Base-by-base conservation (phyloP, 345 rosid genomes). In the Gossypium sturtianum region DNA sequence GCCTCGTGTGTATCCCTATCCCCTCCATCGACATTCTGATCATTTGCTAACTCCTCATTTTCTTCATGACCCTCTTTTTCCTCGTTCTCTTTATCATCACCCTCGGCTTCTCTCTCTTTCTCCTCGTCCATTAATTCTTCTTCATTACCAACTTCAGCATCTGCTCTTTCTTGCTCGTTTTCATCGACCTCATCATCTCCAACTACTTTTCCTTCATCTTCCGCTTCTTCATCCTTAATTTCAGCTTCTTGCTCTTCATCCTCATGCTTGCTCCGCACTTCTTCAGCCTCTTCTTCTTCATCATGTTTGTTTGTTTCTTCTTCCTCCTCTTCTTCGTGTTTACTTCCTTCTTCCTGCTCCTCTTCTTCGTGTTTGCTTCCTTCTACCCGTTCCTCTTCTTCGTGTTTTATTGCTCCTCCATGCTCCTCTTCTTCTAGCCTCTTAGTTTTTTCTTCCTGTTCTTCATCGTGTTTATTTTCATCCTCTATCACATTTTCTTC, bases 41-140 rank as follows among this genome's bases (percentile, higher is more conserved):
- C 71, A 67, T 45, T 22, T 2, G 20, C 17, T 20, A 58, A 69
- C 79, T 79, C 77, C 67, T 80, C 88, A 76, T 65, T 65, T 72
- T 22, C 71, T 44, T 71, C 84, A 75, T 83, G 87, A 22, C 57
- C 73, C 43, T 80, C 80, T 57, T 58, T 77, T 60, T 56, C 79
- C 64, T 78, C 83, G 19, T 23, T 80, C 45, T 77, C 87, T 43
- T 77, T 79, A 25, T 70, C 84, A 53, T 79, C 80, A 17, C 25
- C 77, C 52, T 73, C 86, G 47, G 67, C 81, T 72, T 76, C 83
- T 44, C 74, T 81, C 56, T 81, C 93, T 51, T 81, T 85, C 76
- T 86, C 93, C 80, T 85, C 91, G 47, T 86, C 93, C 22, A 83
- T 38, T 12, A 76, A 53, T 7, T 88, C 95, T 68, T 86, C 89